Evolutionary conservation across 306 rosid species (phyloP).

Genomic region (Prosopis cineraria): DNA sequence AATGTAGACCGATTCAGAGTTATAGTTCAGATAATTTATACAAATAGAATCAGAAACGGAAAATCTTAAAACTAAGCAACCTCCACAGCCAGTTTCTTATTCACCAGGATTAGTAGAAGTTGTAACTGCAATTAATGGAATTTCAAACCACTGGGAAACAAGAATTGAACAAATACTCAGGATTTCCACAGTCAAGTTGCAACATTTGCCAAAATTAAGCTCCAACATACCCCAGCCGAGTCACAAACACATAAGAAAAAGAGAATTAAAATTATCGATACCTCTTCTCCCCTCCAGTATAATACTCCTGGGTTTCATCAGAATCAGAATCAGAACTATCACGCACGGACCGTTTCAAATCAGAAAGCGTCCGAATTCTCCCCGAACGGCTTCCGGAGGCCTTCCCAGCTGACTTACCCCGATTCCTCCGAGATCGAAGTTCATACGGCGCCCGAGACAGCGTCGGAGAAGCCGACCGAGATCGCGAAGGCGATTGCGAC

Average conservation of each 20-base stretch:
- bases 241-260: background rate
- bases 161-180: background rate
- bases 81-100: background rate
- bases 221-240: background rate
- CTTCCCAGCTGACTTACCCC: constrained; percentile 43
- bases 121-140: background rate
- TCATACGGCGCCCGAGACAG: constrained; percentile 64
- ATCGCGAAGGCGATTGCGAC: constrained; percentile 26
- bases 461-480: constrained; percentile 17
- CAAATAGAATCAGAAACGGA: background rate
- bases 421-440: constrained; percentile 70
- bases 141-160: background rate
- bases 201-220: background rate
- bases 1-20: background rate
- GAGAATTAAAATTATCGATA: constrained; percentile 5
- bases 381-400: constrained; percentile 56
- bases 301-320: constrained; percentile 79
- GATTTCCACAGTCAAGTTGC: background rate
- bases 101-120: background rate
- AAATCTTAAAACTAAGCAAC: background rate
- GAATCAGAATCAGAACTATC: constrained; percentile 63
- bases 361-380: constrained; percentile 75
- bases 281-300: constrained; percentile 95
- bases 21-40: background rate
- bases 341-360: constrained; percentile 57